Conservation (phyloP, 768 basidiomycete species). For the Hebeloma cylindrosporum region DNA sequence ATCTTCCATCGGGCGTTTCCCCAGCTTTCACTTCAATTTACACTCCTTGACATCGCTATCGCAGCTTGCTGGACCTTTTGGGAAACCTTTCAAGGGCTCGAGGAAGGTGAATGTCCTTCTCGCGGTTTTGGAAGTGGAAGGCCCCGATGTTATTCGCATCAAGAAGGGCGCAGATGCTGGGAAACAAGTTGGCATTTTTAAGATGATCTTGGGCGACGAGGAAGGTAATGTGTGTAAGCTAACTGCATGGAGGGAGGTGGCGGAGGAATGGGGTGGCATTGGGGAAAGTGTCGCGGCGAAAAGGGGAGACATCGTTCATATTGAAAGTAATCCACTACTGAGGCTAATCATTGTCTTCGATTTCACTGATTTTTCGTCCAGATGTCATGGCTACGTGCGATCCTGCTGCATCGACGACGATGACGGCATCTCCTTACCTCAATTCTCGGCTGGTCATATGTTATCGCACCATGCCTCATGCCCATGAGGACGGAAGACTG, state of each 20-base stretch:
- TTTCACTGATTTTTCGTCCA: constrained; percentile 22
- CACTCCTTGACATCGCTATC: constrained; percentile 57
- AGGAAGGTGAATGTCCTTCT: constrained; percentile 60
- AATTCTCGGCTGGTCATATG: constrained; percentile 67
- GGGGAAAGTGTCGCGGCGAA: constrained; percentile 46
- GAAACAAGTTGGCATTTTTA: constrained; percentile 64
- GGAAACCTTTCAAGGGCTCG: constrained; percentile 35
- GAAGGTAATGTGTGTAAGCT: constrained; percentile 66
- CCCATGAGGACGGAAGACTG: constrained; percentile 54
- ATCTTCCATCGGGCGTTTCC: constrained; percentile 73
- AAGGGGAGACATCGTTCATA: constrained; percentile 69
- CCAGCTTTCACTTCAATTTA: constrained; percentile 71
- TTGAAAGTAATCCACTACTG: constrained; percentile 75
- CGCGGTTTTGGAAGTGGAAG: constrained; percentile 74
- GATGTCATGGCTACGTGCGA: constrained; percentile 55
- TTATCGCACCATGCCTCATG: constrained; percentile 74
- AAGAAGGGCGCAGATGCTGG: constrained; percentile 74
- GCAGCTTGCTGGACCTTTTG: constrained; percentile 30
- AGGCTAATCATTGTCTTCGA: too few relatives aligned
- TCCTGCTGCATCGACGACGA: constrained; percentile 40
- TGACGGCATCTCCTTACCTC: constrained; percentile 70
- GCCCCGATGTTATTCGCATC: constrained; percentile 64
- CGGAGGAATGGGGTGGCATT: constrained; percentile 65
- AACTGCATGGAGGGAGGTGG: constrained; percentile 77
- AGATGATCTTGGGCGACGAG: constrained; percentile 74